Evolutionary conservation across 352 stramenopile species (phyloP), one percentile per base, ranked within the genome.

Genomic region (Vaucheria bursata): DNA sequence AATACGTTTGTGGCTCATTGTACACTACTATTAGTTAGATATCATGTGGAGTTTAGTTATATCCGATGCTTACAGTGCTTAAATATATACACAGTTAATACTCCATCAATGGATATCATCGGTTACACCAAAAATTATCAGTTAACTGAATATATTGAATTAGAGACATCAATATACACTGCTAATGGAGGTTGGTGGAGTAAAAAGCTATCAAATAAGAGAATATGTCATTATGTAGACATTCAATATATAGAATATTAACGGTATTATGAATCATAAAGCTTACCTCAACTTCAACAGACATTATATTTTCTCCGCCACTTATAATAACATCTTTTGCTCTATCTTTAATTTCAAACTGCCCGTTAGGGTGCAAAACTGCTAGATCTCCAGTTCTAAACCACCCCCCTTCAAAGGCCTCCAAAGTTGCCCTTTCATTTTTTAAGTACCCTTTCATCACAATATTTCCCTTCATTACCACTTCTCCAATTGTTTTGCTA

Each of bases 371-470:
- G 38, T 85, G 78, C 29, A 77, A 69, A 12, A 85, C 78, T 1
- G 74, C 79, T 64, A 85, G 38, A 66, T 85, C 81, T 38, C 81
- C 81, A 12, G 81, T 85, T 37, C 68, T 66, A 45, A 85, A 79
- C 81, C 78, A 85, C 25, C 82, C 74, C 29, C 77, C 77, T 68
- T 53, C 71, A 80, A 82, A 82, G 2, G 71, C 59, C 39, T 80
- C 78, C 31, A 70, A 32, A 5, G 80, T 85, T 35, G 80, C 80
- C 68, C 50, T 31, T 4, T 85, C 74, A 37, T 85, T 85, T 59
- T 85, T 85, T 12, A 85, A 69, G 38, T 85, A 85, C 3, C 80
- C 80, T 38, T 65, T 85, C 80, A 85, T 85, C 8, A 85, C 79
- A 29, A 37, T 83, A 67, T 84, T 85, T 18, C 80, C 80, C 52